phyloP scores from a whole-genome alignment of 306 rosid species.

The Inga oerstediana region DNA sequence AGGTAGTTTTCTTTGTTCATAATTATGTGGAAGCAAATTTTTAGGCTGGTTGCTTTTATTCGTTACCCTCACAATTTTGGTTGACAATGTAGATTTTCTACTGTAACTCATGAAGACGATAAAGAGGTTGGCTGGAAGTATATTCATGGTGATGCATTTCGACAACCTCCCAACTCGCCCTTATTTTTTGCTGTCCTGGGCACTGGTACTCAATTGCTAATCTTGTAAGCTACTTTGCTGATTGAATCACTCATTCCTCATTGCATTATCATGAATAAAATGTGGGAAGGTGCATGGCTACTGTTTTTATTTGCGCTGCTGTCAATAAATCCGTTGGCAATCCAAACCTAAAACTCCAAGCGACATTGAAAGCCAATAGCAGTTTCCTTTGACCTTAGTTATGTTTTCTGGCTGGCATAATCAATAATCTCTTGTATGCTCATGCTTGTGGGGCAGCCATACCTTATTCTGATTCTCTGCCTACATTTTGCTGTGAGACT shows the following conservation, averaged over 20 bases:
- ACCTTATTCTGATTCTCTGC: slow-evolving; percentile 1
- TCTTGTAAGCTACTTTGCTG: slow-evolving; percentile 63
- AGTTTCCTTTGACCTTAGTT: slow-evolving; percentile 11
- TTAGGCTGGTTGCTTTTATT: slow-evolving; percentile 11
- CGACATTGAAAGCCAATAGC: slow-evolving; percentile 9
- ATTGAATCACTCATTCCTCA: slow-evolving; percentile 28
- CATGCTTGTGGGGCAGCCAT: not conserved
- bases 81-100: slow-evolving; percentile 53
- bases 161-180: slow-evolving; percentile 66
- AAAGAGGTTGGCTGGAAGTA: slow-evolving; percentile 83
- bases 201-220: slow-evolving; percentile 79
- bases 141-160: slow-evolving; percentile 78
- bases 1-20: slow-evolving; percentile 54
- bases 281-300: slow-evolving; percentile 27
- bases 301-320: slow-evolving; percentile 8
- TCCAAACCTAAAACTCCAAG: slow-evolving; percentile 15
- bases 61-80: slow-evolving; percentile 26
- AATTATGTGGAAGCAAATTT: not conserved
- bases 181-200: slow-evolving; percentile 78
- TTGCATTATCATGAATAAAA: slow-evolving; percentile 26
- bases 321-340: slow-evolving; percentile 27
- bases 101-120: slow-evolving; percentile 68
- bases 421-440: not conserved
- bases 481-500: not conserved
- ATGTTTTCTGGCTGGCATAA: not conserved